Evolutionary conservation across 306 rosid genomes (phyloP).

Genomic region (Acacia acuminata): DNA sequence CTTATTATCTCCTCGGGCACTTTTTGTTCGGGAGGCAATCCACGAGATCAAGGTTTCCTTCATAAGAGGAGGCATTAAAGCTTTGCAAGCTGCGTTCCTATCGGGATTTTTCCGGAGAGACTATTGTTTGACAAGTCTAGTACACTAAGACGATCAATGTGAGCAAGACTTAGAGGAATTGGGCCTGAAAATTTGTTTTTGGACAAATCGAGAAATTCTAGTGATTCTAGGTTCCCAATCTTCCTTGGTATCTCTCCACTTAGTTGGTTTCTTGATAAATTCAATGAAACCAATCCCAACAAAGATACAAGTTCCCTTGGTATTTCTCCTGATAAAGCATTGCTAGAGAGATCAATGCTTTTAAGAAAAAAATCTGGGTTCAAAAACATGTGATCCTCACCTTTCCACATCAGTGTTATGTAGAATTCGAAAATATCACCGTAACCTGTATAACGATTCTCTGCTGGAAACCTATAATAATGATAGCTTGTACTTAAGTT

Average conservation of each 20-base stretch:
- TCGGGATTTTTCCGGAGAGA: background rate
- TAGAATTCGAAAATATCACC: background rate
- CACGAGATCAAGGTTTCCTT: background rate
- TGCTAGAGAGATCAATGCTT: conserved; percentile 36
- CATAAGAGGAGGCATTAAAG: background rate
- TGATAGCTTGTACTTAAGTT: background rate
- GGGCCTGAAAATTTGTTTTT: background rate
- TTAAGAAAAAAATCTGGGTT: background rate
- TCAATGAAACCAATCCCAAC: background rate
- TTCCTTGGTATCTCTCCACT: background rate
- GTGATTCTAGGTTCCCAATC: background rate
- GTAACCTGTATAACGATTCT: too few species aligned
- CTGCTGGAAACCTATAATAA: too few species aligned
- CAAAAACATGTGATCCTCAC: background rate
- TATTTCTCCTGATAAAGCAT: conserved; percentile 13
- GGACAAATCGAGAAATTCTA: background rate
- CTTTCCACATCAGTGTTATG: background rate
- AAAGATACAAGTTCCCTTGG: background rate
- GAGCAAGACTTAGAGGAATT: background rate
- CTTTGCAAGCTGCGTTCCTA: background rate
- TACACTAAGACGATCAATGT: background rate
- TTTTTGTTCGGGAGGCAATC: background rate
- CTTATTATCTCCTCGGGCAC: background rate
- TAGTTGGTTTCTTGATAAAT: background rate
- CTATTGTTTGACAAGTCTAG: background rate